Evolutionary conservation across 2,329 filamentous ascomycete genomes (phyloP), one percentile per base, ranked within the genome.

Genomic region (Aspergillus sp.): DNA sequence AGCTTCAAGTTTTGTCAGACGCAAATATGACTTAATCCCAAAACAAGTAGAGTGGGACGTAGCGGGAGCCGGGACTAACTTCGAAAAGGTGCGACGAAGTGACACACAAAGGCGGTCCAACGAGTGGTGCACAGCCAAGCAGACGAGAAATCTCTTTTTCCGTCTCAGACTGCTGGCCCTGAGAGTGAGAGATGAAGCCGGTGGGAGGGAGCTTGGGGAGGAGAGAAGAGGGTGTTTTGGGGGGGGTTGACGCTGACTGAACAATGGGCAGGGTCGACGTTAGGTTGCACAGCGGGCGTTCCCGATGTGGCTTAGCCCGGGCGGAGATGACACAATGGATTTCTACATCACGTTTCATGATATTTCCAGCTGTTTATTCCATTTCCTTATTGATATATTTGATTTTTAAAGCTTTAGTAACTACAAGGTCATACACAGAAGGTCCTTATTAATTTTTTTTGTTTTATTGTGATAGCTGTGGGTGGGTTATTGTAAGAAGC

Each of bases 61-160:
- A 36, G 48, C 44, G 49, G 42, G 49, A 48, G 47, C 45, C 39
- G 30, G 40, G 44, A 43, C 42, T 37, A 42, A 45, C 32, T 43
- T 33, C 37, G 33, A 35, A 52, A 55, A 54, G 45, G 53, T 53
- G 50, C 39, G 51, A 51, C 53, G 42, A 44, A 43, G 29, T 32
- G 42, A 27, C 37, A 41, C 29, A 38, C 29, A 37, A 37, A 42
- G 27, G n/a, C 13, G 7, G 36, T 31, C 27, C 27, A 44, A 45
- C 39, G 26, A 30, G 42, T 42, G 19, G 10, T 19, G 8, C 26
- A 43, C 30, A 40, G 39, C 40, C 45, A 48, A 45, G 45, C 41
- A 50, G 47, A 48, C 37, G 42, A 30, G 43, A 36, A 40, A 19
- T 19, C 19, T 31, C 27, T 27, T 8, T 30, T 31, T 45, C 26